A percentile compares a stretch with the other conserved stretches of the same genome.
Evolutionary conservation across 2,329 filamentous ascomycete species (phyloP).

Genomic region (Fusarium temperatum): DNA sequence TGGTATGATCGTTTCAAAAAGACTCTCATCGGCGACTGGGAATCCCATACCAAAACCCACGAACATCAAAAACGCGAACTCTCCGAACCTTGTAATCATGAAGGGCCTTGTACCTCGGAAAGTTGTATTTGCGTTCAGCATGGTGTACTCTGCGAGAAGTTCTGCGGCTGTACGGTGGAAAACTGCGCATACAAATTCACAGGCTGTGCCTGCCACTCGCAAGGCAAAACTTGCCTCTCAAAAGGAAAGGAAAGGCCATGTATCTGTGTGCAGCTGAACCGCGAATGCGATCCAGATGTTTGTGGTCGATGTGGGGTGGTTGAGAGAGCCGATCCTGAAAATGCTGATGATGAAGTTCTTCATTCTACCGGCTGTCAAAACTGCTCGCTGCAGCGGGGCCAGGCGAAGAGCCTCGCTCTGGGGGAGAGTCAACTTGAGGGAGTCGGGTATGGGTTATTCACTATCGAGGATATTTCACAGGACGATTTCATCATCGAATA

Average conservation of each 20-base stretch:
- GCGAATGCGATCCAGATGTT: slow-evolving; percentile 83
- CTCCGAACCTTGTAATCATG: slow-evolving; percentile 74
- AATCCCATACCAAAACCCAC: slow-evolving; percentile 63
- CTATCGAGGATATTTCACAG: slow-evolving; percentile 71
- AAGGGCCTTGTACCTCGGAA: slow-evolving; percentile 69
- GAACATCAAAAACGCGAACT: slow-evolving; percentile 65
- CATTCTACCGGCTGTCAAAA: slow-evolving; percentile 74
- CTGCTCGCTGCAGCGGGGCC: slow-evolving; percentile 73
- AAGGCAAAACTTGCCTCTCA: slow-evolving; percentile 66
- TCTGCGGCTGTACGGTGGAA: slow-evolving; percentile 70
- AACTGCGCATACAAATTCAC: slow-evolving; percentile 71
- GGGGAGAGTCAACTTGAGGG: slow-evolving; percentile 74
- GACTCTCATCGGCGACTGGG: slow-evolving; percentile 62
- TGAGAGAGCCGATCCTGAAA: slow-evolving; percentile 74
- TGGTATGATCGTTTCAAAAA: slow-evolving; percentile 69
- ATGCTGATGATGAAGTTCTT: slow-evolving; percentile 67
- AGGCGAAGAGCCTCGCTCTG: slow-evolving; percentile 71
- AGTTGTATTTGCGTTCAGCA: slow-evolving; percentile 71
- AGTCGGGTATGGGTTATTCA: slow-evolving; percentile 79
- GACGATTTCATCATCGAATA: slow-evolving; percentile 86
- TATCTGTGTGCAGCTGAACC: slow-evolving; percentile 75
- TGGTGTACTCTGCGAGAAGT: slow-evolving; percentile 75
- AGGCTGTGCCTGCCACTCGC: slow-evolving; percentile 69
- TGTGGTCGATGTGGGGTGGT: slow-evolving; percentile 76
- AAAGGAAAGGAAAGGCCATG: slow-evolving; percentile 69